Evolutionary conservation across 495 filamentous ascomycete species (phyloP), one percentile per base, ranked within the genome.

Genomic region (Trichoderma erinaceum): DNA sequence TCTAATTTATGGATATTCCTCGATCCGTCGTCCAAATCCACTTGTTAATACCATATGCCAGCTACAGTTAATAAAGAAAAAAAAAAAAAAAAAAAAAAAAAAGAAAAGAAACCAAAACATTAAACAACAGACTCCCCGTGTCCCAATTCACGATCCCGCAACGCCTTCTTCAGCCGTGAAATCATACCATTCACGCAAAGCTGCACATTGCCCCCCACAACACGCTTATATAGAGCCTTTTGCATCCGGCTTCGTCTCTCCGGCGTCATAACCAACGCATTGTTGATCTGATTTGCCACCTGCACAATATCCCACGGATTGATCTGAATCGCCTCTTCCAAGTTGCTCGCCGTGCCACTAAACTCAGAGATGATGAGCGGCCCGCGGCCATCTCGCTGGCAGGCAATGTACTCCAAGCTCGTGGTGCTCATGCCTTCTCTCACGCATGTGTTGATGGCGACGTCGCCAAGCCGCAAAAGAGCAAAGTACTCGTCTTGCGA

Each of bases 391-490:
- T 90, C 88, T 70, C 90, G 88, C 77, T 97, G 93, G 78, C 92
- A 95, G 64, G 97, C 85, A 41, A 97, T 86, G 75, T 96, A 97
- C 77, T 97, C 93, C 65, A 97, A 76, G 74, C 90, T 93, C 8
- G 93, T 96, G 11, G 93, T 97, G 80, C 97, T 97, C 92, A 97
- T 96, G 67, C 93, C 93, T 76, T 97, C 93, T 58, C 93, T 85
- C 35, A 97, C 91, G 58, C 89, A 93, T 7, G 93, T 97, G 75
- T 96, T 97, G 41, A 97, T 78, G 25, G 92, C 93, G 38, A 96
- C 88, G 76, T 97, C 91, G 8, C 91, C 93, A 8, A 90, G 86
- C 41, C 93, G 88, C 29, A 97, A 81, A 11, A 97, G 85, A 2
- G 93, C 92, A 77, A 96, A 92, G 74, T 97, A 97, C 79, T 97